Base-by-base conservation (phyloP, 2,329 filamentous ascomycete genomes). In the Colletotrichum somersetense region DNA sequence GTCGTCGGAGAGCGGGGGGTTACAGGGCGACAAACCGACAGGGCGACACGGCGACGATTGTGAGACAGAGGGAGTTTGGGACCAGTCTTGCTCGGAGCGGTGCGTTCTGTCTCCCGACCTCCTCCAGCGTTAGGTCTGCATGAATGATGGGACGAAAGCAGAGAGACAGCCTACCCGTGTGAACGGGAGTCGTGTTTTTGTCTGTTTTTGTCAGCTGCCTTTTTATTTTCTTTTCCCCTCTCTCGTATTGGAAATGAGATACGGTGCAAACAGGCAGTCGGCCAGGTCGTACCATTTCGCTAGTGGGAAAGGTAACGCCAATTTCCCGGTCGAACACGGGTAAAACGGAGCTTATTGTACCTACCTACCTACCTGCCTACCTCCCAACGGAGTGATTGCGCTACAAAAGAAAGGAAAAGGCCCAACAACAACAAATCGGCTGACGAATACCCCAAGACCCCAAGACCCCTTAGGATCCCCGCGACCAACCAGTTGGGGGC, bases 31-130 rank as follows among this genome's bases (percentile, higher is more conserved):
- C 14, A 42, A 59, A 40, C 40, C 26, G 46, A 42, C 33, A 62
- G n/a, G 46, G 23, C 48, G 35, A 58, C n/a, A 55, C 35, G 26
- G 59, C 59, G 55, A 56, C 61, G 59, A 42, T 61, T 55, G 48
- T 65, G 70, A 72, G 70, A 72, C 70, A 65, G 23, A 53, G 59
- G 65, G 26, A 40, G 70, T 72, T 72, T 72, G 59, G 59, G 70
- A 61, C 33, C 38, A 40, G 58, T 52, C 30, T 12, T 72, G 35
- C 46, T 64, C 23, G 50, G 56, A 46, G 59, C 61, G 35, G 44
- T 68, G 66, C 69, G 66, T 72, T 56, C 55, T 62, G 57, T 53
- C 53, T 63, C 61, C 48, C 48, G 14, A 26, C 23, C 61, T 42
- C 52, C 46, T 53, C 48, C 33, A 40, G 59, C 59, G 30, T 62